Evolutionary conservation across 208 protist genomes (phyloP), one percentile per base, ranked within the genome.

Genomic region (Wallacemonas sp.): DNA sequence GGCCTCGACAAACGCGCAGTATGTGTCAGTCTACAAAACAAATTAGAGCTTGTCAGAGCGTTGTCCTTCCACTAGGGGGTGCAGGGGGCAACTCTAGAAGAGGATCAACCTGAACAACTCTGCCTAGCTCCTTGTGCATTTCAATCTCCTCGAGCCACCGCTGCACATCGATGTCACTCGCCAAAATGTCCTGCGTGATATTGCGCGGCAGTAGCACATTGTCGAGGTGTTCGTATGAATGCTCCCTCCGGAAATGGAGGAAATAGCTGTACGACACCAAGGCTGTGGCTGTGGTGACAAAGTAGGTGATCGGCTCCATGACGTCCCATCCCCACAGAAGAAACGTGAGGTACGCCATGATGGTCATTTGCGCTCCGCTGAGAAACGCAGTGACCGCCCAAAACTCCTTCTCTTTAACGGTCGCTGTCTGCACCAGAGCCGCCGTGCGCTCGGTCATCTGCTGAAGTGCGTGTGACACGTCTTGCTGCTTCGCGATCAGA

Each of bases 281-380:
- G 3, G 83, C 68, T 4, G 83, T 90, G 14, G 54, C 49, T 5
- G 81, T 80, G 12, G 85, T 89, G 14, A 92, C 71, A 72, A 94
- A 94, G 61, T 85, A 94, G 24, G 78, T 85, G 32, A 90, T 62
- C 26, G 88, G 88, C 66, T 94, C 88, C 88, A 94, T 94, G 0
- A 92, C 76, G 62, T 90, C 81, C 88, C 88, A 94, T 23, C 74
- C 85, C 65, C 83, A 94, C 17, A 90, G 78, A 23, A 83, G 33
- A 68, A 94, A 94, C 12, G 80, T 89, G 17, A 92, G 38, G 67
- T 94, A 94, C 23, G 88, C 77, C 1, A 94, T 63, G 56, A 88
- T 55, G 0, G 74, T 61, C 85, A 92, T 94, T 69, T 94, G 88
- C 1, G 70, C 27, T 2, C 83, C 79, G 65, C 85, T 90, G 0